Percentiles rank a stretch among this genome's conserved stretches.
Conservation (phyloP, 345 rosid genomes). For the Salix caprea region DNA sequence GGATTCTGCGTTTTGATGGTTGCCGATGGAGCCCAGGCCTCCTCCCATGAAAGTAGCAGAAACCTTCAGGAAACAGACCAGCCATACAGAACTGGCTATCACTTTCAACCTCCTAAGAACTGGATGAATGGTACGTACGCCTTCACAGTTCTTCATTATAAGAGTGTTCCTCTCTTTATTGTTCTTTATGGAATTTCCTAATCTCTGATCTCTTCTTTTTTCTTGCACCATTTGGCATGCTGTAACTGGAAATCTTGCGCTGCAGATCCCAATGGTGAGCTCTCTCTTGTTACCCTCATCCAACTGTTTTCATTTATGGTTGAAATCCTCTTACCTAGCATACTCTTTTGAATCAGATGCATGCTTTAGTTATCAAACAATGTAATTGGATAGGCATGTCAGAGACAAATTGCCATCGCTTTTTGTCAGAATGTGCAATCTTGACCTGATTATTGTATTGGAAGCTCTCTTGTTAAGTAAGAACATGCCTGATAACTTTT, state of each 20-base stretch:
- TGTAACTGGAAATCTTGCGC: neutral
- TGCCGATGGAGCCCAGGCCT: neutral
- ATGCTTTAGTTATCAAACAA: too few species aligned
- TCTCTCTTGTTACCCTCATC: neutral
- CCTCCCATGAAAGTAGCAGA: neutral
- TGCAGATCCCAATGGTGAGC: conserved; percentile 49
- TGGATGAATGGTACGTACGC: conserved; percentile 48
- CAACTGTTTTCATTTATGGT: neutral
- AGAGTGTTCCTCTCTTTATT: too few species aligned
- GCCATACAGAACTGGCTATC: conserved; percentile 39
- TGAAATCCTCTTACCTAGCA: neutral
- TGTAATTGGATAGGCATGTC: too few species aligned
- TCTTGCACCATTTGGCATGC: conserved; percentile 10
- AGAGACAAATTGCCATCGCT: too few species aligned
- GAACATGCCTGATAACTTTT: too few species aligned
- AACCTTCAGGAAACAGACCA: conserved; percentile 7
- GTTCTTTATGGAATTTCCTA: too few species aligned
- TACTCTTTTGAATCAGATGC: too few species aligned
- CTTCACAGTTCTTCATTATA: too few species aligned
- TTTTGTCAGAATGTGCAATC: too few species aligned
- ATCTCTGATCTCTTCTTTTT: neutral
- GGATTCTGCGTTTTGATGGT: conserved; percentile 13
- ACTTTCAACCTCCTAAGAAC: conserved; percentile 46
- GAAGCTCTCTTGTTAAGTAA: too few species aligned
- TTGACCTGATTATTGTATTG: too few species aligned